Evolutionary conservation across 192 early-diverging fungal genomes (phyloP), one percentile per base, ranked within the genome.

Genomic region (Phlyctochytrium planicorne): DNA sequence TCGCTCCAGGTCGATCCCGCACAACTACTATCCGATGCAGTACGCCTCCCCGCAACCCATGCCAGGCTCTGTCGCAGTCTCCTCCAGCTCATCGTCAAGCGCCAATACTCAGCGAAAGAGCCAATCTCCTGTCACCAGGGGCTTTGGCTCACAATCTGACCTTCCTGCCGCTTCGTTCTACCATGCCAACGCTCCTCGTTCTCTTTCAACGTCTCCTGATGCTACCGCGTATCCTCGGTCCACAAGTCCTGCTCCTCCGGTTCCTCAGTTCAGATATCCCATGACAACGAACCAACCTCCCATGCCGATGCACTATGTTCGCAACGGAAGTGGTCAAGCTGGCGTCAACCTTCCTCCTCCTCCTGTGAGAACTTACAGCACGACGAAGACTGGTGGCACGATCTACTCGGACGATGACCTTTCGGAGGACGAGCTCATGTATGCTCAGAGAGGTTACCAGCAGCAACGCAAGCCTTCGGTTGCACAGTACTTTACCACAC

Each of bases 1-100:
- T 37, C 60, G 75, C 30, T 74, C 71, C 3, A 67, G 64, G 32
- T 75, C 72, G 29, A 77, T 36, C 35, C 75, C 75, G 24, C 23
- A 66, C 62, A 77, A 73, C 34, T 73, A 74, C 57, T 74, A 72
- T 25, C 40, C 40, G 40, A 20, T n/a, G n/a, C n/a, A n/a, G n/a
- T n/a, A n/a, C n/a, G n/a, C n/a, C n/a, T n/a, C n/a, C n/a, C n/a
- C n/a, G 40, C 40, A 47, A 47, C 40, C 40, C 40, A 20, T 6
- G 10, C 40, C 40, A 14, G 40, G 40, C 40, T 6, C 40, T 20
- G 40, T 20, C 40, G 40, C 40, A 14, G 40, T 20, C 40, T 20
- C 40, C 6, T 6, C n/a, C n/a, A n/a, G n/a, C n/a, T n/a, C n/a
- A n/a, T n/a, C n/a, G n/a, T n/a, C n/a, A n/a, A n/a, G n/a, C n/a